A percentile compares a stretch with the other conserved stretches of the same genome.
Conservation (phyloP, 2,329 filamentous ascomycete genomes). For the Pestalotiopsis sp. region DNA sequence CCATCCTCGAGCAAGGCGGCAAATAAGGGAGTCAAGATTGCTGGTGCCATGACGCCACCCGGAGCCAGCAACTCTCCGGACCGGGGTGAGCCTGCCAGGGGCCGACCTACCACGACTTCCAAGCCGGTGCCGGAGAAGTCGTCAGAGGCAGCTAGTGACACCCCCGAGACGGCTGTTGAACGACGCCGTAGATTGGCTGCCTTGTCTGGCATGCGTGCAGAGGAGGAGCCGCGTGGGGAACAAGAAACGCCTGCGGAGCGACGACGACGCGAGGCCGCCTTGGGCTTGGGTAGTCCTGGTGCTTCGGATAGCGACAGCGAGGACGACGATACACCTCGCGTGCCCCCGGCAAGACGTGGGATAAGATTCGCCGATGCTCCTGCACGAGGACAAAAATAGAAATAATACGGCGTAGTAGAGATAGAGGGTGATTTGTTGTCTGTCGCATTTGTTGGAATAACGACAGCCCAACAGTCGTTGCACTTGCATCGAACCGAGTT, state of each 20-base stretch:
- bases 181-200: conserved; percentile 63
- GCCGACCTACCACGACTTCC: neutral
- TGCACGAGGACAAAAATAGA: conserved; percentile 21
- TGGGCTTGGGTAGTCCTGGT: conserved; percentile 55
- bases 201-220: conserved; percentile 43
- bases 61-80: neutral
- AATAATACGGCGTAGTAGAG: neutral
- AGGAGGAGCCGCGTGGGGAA: conserved; percentile 39
- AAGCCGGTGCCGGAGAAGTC: neutral
- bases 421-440: neutral
- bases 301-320: conserved; percentile 52
- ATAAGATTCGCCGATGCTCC: conserved; percentile 61
- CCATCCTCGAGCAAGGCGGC: conserved; percentile 29
- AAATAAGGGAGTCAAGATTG: conserved; percentile 9
- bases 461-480: neutral
- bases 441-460: neutral
- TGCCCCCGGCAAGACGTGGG: conserved; percentile 52
- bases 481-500: neutral
- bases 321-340: conserved; percentile 57
- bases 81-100: neutral
- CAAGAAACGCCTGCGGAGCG: conserved; percentile 75
- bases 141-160: conserved; percentile 32
- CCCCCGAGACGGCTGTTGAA: conserved; percentile 69
- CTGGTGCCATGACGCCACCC: neutral
- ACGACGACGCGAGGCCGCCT: conserved; percentile 70